Percentiles rank a stretch among this genome's conserved stretches.
These are phyloP conservation scores for Prunus fruticosa DNA, from an alignment of 306 rosid genomes.

Conservation along the genomic window DNA sequence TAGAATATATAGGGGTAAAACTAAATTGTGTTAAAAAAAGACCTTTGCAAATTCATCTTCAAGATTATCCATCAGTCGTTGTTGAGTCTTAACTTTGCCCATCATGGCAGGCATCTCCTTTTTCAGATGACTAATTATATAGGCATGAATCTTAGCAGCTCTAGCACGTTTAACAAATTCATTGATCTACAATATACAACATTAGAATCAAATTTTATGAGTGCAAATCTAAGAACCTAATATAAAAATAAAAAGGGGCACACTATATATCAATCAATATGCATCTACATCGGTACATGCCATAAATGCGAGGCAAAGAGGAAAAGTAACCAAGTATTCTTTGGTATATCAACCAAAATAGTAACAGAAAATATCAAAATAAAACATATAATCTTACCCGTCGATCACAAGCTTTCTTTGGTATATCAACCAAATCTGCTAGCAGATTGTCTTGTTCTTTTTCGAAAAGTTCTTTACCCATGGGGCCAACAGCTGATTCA, in stretches of 20 bases:
- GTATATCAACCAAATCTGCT: slow-evolving; percentile 75
- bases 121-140: slow-evolving; percentile 50
- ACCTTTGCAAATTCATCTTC: slow-evolving; percentile 54
- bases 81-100: slow-evolving; percentile 48
- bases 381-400: slow-evolving; percentile 44
- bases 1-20: neutral
- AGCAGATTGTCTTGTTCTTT: slow-evolving; percentile 83
- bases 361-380: neutral
- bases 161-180: slow-evolving; percentile 54
- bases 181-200: slow-evolving; percentile 32
- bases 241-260: too few relatives aligned
- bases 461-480: slow-evolving; percentile 74
- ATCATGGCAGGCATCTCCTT: slow-evolving; percentile 57
- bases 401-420: slow-evolving; percentile 90
- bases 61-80: slow-evolving; percentile 46
- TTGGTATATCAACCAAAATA: neutral
- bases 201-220: too few relatives aligned
- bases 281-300: too few relatives aligned
- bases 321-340: neutral
- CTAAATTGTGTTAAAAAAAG: too few relatives aligned
- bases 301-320: neutral
- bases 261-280: neutral
- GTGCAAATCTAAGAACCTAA: too few relatives aligned
- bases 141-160: slow-evolving; percentile 49
- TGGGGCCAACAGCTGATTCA: slow-evolving; percentile 54